Percentiles rank a stretch among this genome's conserved stretches.
phyloP scores from a whole-genome alignment of 2,329 filamentous ascomycete genomes.

The Pseudogymnoascus sp. region DNA sequence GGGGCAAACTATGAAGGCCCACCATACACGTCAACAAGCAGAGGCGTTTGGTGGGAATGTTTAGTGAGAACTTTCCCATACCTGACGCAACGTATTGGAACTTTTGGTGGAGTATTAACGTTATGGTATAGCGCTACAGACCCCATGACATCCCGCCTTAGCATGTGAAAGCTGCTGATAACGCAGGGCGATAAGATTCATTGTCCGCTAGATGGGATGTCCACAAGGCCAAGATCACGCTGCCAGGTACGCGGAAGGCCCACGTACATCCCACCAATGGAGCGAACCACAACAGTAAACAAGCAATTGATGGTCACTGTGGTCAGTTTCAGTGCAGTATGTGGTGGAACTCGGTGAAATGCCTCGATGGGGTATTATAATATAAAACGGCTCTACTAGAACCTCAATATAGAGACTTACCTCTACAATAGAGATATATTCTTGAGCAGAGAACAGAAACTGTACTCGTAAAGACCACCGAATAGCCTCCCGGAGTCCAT shows the following conservation, averaged over 20 bases:
- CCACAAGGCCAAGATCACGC: neutral
- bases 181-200: constrained; percentile 6
- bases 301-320: neutral
- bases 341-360: neutral
- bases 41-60: neutral
- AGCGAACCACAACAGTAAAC: neutral
- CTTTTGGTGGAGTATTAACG: neutral
- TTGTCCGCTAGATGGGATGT: neutral
- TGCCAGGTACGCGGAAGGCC: constrained; percentile 8
- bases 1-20: constrained; percentile 4
- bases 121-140: neutral
- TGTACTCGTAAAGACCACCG: neutral
- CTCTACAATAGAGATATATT: neutral
- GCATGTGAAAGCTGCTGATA: constrained; percentile 10
- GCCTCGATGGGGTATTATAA: neutral
- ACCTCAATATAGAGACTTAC: neutral
- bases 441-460: neutral
- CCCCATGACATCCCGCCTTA: neutral
- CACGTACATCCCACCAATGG: neutral
- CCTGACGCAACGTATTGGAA: constrained; percentile 6
- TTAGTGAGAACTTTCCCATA: constrained; percentile 7
- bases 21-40: constrained; percentile 2
- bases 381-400: neutral
- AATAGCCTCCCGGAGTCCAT: neutral
- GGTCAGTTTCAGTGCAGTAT: neutral